Conservation (phyloP, 2,329 filamentous ascomycete genomes). For the Aspergillus chevalieri region DNA sequence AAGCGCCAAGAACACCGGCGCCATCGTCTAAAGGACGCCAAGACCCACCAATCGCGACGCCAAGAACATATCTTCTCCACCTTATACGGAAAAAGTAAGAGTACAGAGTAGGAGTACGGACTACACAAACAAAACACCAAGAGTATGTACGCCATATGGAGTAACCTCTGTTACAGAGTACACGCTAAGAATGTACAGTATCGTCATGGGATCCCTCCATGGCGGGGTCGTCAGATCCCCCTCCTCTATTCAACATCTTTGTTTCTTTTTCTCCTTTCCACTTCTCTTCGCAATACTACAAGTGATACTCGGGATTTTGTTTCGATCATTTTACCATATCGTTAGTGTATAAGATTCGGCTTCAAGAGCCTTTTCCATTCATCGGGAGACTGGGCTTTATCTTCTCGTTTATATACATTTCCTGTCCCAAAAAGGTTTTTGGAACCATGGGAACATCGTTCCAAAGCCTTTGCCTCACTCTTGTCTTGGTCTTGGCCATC, state of each 20-base stretch:
- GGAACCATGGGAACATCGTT: slow-evolving; percentile 15
- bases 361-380: not conserved
- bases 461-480: slow-evolving; percentile 22
- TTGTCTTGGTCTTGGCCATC: slow-evolving; percentile 58
- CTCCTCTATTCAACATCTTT: slow-evolving; percentile 6
- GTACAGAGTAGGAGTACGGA: too few relatives aligned
- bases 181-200: not conserved
- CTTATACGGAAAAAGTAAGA: too few relatives aligned
- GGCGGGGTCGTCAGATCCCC: slow-evolving; percentile 3
- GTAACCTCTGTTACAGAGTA: too few relatives aligned
- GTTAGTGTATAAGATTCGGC: not conserved
- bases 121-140: not conserved
- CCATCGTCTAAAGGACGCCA: not conserved
- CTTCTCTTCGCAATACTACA: not conserved
- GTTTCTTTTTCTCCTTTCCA: not conserved
- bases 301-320: not conserved
- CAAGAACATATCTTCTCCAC: not conserved
- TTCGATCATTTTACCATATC: not conserved
- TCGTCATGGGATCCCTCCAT: not conserved
- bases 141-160: not conserved
- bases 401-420: not conserved
- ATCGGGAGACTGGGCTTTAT: not conserved
- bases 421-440: not conserved
- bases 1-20: not conserved
- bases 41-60: not conserved